Evolutionary conservation across 2,329 filamentous ascomycete species (phyloP).

Genomic region (Ramularia endophylla): DNA sequence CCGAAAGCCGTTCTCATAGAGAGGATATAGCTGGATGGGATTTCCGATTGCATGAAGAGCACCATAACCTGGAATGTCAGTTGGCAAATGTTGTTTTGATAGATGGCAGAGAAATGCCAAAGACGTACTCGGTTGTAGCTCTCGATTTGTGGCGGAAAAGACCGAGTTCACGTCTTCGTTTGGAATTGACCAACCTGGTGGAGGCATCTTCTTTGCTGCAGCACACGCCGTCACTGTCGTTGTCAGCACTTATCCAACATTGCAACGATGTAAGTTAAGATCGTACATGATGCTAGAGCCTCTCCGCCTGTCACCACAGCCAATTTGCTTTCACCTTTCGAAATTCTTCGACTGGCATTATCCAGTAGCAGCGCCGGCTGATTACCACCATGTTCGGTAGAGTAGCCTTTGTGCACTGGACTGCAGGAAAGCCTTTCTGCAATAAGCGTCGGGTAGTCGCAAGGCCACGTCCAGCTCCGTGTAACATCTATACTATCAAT

Average conservation of each 20-base stretch:
- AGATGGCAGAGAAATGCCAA: background rate
- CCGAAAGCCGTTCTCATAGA: conserved; percentile 61
- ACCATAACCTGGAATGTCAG: conserved; percentile 43
- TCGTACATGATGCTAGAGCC: conserved; percentile 54
- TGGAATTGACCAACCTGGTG: conserved; percentile 53
- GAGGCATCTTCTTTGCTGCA: conserved; percentile 48
- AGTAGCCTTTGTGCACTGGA: conserved; percentile 45
- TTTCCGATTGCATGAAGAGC: conserved; percentile 53
- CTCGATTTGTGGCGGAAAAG: conserved; percentile 46
- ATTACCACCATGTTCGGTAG: conserved; percentile 55
- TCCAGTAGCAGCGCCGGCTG: conserved; percentile 59
- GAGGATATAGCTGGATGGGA: conserved; percentile 61
- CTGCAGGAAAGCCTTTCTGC: conserved; percentile 44
- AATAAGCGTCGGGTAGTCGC: conserved; percentile 52
- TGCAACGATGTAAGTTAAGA: background rate
- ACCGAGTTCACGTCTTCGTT: conserved; percentile 43
- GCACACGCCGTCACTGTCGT: conserved; percentile 47
- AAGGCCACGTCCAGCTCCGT: conserved; percentile 61
- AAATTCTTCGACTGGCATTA: conserved; percentile 54
- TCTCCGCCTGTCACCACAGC: conserved; percentile 60
- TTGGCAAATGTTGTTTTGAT: conserved; percentile 8
- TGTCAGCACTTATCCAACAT: background rate
- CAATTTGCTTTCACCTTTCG: conserved; percentile 48
- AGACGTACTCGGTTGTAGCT: conserved; percentile 28
- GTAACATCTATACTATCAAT: conserved; percentile 58